These are phyloP conservation scores for Pythium chondricola DNA, from an alignment of 352 stramenopile species.

Conservation along the genomic window DNA sequence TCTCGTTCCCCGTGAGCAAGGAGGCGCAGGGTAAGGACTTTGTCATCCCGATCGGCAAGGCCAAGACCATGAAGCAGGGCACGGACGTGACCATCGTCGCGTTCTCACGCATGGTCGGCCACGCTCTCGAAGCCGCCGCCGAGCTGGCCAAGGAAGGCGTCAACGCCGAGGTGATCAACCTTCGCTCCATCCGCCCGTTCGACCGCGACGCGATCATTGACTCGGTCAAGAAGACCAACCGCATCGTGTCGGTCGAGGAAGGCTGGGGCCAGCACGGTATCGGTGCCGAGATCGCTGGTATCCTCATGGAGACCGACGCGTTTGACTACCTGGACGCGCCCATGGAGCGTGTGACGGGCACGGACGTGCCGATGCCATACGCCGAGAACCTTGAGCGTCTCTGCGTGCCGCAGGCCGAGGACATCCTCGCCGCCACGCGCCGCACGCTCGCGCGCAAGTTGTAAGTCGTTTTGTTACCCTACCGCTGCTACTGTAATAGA, in stretches of 20 bases:
- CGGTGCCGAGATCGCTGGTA: constrained; percentile 95
- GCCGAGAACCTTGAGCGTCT: constrained; percentile 94
- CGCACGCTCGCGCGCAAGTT: constrained; percentile 71
- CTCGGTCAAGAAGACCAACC: constrained; percentile 98
- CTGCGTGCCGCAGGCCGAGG: constrained; percentile 92
- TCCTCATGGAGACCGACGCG: constrained; percentile 96
- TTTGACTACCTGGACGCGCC: constrained; percentile 99
- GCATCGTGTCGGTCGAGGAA: constrained; percentile 97
- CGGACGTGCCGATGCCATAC: constrained; percentile 99
- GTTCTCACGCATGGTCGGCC: constrained; percentile 96
- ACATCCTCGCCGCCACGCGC: constrained; percentile 93
- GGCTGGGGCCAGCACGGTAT: constrained; percentile 96
- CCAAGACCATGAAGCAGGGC: constrained; percentile 97
- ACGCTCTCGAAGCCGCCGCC: constrained; percentile 95
- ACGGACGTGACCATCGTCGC: constrained; percentile 98
- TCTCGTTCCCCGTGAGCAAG: constrained; percentile 96
- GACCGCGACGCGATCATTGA: constrained; percentile 96
- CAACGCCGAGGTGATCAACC: constrained; percentile 94
- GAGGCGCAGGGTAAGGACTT: constrained; percentile 97
- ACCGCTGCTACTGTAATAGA: no score
- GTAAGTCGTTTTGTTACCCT: constrained; percentile 28
- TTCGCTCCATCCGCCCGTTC: constrained; percentile 93
- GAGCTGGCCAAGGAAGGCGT: constrained; percentile 93
- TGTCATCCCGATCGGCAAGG: constrained; percentile 97
- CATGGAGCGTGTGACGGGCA: constrained; percentile 95